Percentiles rank a stretch among this genome's conserved stretches.
Evolutionary conservation across 2,329 filamentous ascomycete genomes (phyloP).

Genomic region (Xylaria hypoxylon): DNA sequence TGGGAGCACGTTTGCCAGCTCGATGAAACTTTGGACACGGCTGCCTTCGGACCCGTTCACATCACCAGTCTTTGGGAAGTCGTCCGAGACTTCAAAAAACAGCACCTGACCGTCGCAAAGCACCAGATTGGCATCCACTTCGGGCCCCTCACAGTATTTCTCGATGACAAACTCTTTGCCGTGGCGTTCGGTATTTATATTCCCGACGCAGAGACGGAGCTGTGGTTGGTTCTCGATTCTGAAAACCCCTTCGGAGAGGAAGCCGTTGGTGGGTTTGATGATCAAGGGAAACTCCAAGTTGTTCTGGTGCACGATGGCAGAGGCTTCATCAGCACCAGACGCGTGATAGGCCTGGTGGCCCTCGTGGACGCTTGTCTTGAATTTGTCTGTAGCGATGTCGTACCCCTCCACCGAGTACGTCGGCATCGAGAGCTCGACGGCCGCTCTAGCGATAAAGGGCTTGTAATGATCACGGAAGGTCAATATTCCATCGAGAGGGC

Average conservation of each 20-base stretch:
- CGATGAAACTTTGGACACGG: neutral
- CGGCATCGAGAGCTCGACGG: no score
- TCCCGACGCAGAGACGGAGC: neutral
- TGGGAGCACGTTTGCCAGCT: slow-evolving; percentile 7
- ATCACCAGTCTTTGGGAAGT: slow-evolving; percentile 53
- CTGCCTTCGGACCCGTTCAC: slow-evolving; percentile 31
- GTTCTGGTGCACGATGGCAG: neutral
- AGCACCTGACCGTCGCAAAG: slow-evolving; percentile 55
- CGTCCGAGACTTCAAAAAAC: slow-evolving; percentile 55
- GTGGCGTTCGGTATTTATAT: slow-evolving; percentile 7
- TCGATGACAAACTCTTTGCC: slow-evolving; percentile 51
- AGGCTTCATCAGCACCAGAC: neutral
- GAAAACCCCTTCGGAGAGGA: slow-evolving; percentile 1
- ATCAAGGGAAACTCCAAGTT: neutral
- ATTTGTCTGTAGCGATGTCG: slow-evolving; percentile 2
- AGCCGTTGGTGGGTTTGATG: slow-evolving; percentile 3
- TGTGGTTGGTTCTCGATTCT: neutral
- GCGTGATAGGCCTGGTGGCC: slow-evolving; percentile 9
- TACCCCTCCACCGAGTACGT: no score
- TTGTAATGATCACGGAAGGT: no score
- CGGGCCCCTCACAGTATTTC: slow-evolving; percentile 55
- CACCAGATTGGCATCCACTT: slow-evolving; percentile 57
- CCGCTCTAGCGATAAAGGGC: no score
- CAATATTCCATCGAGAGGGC: no score
- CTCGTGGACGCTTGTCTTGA: neutral